These are phyloP conservation scores for Vitis cinerea DNA, from an alignment of 164 flowering plant species.

Conservation along the genomic window DNA sequence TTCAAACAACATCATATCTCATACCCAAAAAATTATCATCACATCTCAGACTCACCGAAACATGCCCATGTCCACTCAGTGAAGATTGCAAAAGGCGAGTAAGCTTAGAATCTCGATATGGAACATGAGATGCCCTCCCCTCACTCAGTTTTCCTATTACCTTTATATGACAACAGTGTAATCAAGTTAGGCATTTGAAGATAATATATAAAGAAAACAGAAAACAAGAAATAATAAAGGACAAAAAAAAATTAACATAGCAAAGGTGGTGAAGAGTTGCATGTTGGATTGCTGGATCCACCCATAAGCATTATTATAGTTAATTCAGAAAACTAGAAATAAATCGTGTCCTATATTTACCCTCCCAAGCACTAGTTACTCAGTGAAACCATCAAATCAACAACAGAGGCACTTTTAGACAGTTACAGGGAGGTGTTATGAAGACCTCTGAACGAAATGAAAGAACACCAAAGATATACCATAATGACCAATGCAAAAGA, in stretches of 20 bases:
- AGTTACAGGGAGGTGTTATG: too few relatives aligned
- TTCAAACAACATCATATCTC: slow-evolving; percentile 1
- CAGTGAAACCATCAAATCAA: too few relatives aligned
- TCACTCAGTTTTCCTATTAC: slow-evolving; percentile 98
- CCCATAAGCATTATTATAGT: too few relatives aligned
- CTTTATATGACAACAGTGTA: slow-evolving; percentile 38
- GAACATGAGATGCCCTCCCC: slow-evolving; percentile 96
- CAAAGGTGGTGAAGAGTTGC: too few relatives aligned
- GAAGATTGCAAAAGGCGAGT: slow-evolving; percentile 98
- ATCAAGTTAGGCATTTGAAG: slow-evolving; percentile 14
- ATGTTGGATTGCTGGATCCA: too few relatives aligned
- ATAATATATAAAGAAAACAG: background rate
- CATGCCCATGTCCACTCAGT: slow-evolving; percentile 95
- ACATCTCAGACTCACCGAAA: slow-evolving; percentile 71
- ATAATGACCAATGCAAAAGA: background rate
- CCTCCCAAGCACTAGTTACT: too few relatives aligned
- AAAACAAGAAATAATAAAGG: background rate
- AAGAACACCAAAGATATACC: too few relatives aligned
- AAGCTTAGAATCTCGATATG: slow-evolving; percentile 98
- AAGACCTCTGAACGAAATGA: too few relatives aligned
- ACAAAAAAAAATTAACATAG: too few relatives aligned
- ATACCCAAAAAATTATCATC: background rate
- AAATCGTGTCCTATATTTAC: too few relatives aligned
- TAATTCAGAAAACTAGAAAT: too few relatives aligned
- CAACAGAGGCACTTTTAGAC: too few relatives aligned